Conservation (phyloP, 2,329 filamentous ascomycete genomes). For the Cladosporium sp. region DNA sequence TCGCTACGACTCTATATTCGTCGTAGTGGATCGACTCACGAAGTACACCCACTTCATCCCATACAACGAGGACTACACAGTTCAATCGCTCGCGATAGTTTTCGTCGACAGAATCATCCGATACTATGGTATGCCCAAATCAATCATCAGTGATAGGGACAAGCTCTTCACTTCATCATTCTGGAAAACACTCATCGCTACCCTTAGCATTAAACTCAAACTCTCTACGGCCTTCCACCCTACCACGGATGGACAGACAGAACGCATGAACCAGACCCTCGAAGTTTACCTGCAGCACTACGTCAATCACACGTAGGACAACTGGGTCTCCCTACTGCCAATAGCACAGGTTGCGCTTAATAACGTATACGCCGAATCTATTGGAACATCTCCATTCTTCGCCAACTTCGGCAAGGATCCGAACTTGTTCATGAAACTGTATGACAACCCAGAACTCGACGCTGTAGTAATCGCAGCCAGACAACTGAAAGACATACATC, state of each 20-base stretch:
- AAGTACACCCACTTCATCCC: no score
- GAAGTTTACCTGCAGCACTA: conserved; percentile 9
- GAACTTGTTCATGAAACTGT: background rate
- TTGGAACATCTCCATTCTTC: conserved; percentile 22
- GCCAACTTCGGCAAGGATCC: conserved; percentile 19
- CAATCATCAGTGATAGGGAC: no score
- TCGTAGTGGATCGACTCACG: no score
- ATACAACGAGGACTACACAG: no score
- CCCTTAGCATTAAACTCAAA: background rate
- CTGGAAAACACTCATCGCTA: no score
- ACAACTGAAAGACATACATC: conserved; percentile 1
- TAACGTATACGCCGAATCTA: background rate
- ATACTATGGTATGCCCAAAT: no score
- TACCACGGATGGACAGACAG: conserved; percentile 4
- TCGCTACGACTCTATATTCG: no score
- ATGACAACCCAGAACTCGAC: background rate
- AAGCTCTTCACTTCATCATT: no score
- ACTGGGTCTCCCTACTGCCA: background rate
- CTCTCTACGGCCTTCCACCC: conserved; percentile 10
- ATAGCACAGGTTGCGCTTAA: background rate
- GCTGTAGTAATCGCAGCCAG: background rate
- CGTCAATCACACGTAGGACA: conserved; percentile 1
- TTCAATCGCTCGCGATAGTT: no score
- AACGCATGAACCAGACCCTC: conserved; percentile 12
- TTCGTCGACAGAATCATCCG: no score